Evolutionary conservation across 495 filamentous ascomycete genomes (phyloP), one percentile per base, ranked within the genome.

Genomic region (Letharia columbiana): DNA sequence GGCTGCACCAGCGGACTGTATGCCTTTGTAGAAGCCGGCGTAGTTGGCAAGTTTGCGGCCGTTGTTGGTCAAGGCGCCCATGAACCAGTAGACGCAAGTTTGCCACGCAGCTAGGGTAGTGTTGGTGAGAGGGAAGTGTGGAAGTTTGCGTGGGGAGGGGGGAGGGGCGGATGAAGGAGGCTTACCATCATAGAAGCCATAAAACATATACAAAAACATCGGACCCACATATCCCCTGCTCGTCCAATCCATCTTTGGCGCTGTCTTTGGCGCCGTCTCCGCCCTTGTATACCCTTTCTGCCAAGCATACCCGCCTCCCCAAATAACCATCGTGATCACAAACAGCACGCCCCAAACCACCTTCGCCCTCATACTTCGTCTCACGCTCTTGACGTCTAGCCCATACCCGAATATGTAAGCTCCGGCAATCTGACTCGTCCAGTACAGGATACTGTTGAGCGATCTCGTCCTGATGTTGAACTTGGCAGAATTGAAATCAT

Each of bases 21-120:
- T 86, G 56, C 90, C 91, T 72, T 96, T 96, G 84, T 96, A 96
- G 80, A 92, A 96, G 58, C 92, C 92, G 20, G 90, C 86, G 70
- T 92, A 85, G 79, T 96, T 94, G 75, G 92, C 92, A 20, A 91
- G 85, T 71, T 91, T 92, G 71, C 92, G 89, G 66, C 89, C 87
- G 37, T 92, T 93, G 81, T 96, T 96, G 68, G 89, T 90, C 62
- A 95, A 80, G 15, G 92, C 84, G 56, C 92, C 92, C 88, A 96
- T 96, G 77, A 86, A 85, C 91, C 90, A 95, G 80, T 95, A 95
- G 54, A 92, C 87, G 70, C 78, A 82, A 5, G 88, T 89, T 75
- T 93, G 89, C 87, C 87, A 90, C 56, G 82, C 79, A 37, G 90
- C 85, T 71, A 28, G 33, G 33, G 28, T 33, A 41, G 13, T 20